Base-by-base conservation (phyloP, 2,329 filamentous ascomycete species). In the Coniochaeta hoffmannii region DNA sequence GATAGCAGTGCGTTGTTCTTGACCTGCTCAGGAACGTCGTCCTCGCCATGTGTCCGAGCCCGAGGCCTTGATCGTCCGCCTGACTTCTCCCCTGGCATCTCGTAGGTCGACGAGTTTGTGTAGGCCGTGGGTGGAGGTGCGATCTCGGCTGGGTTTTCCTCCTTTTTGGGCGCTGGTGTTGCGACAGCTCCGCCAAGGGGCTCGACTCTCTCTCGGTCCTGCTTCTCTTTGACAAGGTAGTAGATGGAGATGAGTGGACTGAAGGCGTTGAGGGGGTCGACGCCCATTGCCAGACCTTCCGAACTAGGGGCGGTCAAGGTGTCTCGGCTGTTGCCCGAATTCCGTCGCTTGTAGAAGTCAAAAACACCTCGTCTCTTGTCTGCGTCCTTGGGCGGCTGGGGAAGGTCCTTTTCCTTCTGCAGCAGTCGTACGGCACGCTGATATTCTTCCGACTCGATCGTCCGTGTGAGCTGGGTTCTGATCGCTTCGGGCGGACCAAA, bases 291-390 rank as follows among this genome's bases (percentile, higher is more conserved):
- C 17, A 97, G 78, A 4, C 88, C 89, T 69, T 99, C 94, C 1
- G 85, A 83, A 53, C 93, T 97, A n/a, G 89, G 87, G 1, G 86
- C 87, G 5, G 80, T 83, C 60, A 99, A 75, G 3, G 91, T 96
- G 67, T 97, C 94, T 61, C 89, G 84, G 70, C 94, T 97, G 54
- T 83, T 90, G 41, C 85, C 87, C 1, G 93, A 97, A 67, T 92
- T 97, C 57, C 92, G 83, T 61, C 94, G 82, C 73, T 96, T 97
- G 74, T 97, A 99, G 66, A 99, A 97, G 67, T 97, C 93, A 63
- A 97, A 97, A 61, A 97, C 93, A 10, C 90, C 89, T 55, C 93
- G 85, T 67, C 85, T 88, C 74, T 91, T 95, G 71, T 96, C 91
- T n/a, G 79, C 75, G 15, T 86, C 84, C 67, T 74, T 85, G 68